Base-by-base conservation (phyloP, 2,329 filamentous ascomycete species). In the Colletotrichum siamense region DNA sequence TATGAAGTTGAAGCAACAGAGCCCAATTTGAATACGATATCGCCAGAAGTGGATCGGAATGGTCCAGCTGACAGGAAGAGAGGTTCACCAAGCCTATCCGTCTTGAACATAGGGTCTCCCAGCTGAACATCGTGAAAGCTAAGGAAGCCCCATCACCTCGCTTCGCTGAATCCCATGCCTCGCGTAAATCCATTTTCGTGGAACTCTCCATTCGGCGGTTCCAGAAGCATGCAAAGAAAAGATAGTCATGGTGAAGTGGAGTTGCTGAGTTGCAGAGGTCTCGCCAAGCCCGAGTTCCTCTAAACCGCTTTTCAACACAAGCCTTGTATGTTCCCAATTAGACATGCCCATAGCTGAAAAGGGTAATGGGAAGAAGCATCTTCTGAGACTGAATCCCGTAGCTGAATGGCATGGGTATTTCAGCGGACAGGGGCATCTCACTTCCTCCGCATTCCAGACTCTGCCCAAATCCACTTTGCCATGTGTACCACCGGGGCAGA, bases 41-140 rank as follows among this genome's bases (percentile, higher is more conserved):
- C 16, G 0, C 8, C 36, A 18, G 36, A 18, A 6, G 36, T 6
- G 36, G 36, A 44, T 0, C 2, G 8, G 0, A 3, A 3, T 44
- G 16, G 16, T 44, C 5, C 36, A 44, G 16, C 36, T 44, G 36
- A 44, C 36, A 5, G 8, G 36, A 44, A 44, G 8, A 1, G 15
- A 39, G 36, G 36, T 39, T 39, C 36, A 39, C 34, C 4, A 39
- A 39, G 4, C 36, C 36, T 39, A 18, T 18, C 36, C 36, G 36
- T 39, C 36, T 39, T 18, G 36, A 16, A 39, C 36, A 39, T 1
- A 44, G 36, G 16, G 1, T 44, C 8, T 44, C 16, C 36, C 16
- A 44, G 36, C 36, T 44, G 36, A 44, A 18, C 36, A 44, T 44
- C 16, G 16, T 44, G 36, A 44, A 44, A 44, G 36, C 36, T 44